Conservation (phyloP, 2,329 filamentous ascomycete genomes). For the Colletotrichum endophyticum region DNA sequence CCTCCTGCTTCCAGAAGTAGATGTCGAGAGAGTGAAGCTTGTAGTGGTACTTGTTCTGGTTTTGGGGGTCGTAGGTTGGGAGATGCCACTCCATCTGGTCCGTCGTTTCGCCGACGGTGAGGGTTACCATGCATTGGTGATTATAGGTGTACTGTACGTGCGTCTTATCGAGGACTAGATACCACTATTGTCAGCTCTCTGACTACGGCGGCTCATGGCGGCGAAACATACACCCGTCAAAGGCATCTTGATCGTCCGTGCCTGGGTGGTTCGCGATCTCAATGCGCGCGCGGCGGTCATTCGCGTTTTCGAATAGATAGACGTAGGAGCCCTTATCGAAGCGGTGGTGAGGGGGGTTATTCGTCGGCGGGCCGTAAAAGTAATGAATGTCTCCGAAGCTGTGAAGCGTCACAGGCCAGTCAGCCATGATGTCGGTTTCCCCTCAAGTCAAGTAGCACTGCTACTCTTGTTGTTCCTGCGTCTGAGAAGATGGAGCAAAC, state of each 20-base stretch:
- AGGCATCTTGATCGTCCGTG: slow-evolving; percentile 78
- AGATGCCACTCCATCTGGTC: slow-evolving; percentile 74
- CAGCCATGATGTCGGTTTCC: slow-evolving; percentile 21
- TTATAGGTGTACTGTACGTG: slow-evolving; percentile 75
- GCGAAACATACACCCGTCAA: slow-evolving; percentile 67
- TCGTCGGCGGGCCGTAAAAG: slow-evolving; percentile 72
- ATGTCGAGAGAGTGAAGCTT: slow-evolving; percentile 77
- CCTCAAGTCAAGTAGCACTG: background rate
- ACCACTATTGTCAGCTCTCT: slow-evolving; percentile 21
- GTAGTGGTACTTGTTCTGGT: slow-evolving; percentile 81
- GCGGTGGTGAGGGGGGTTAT: slow-evolving; percentile 76
- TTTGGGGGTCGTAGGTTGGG: slow-evolving; percentile 72
- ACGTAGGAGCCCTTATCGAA: slow-evolving; percentile 83
- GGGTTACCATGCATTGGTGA: slow-evolving; percentile 72
- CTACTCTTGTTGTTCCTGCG: background rate
- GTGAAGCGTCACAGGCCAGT: slow-evolving; percentile 14
- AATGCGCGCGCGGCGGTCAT: slow-evolving; percentile 69
- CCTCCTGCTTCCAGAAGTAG: slow-evolving; percentile 79
- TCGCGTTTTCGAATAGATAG: slow-evolving; percentile 78
- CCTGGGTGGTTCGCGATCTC: slow-evolving; percentile 80
- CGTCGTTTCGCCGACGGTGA: slow-evolving; percentile 62
- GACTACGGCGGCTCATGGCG: background rate
- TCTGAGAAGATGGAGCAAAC: slow-evolving; percentile 25
- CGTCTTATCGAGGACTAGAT: slow-evolving; percentile 69
- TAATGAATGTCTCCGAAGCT: slow-evolving; percentile 84